Evolutionary conservation across 2,329 filamentous ascomycete genomes (phyloP).

Genomic region (Botrytis elliptica): DNA sequence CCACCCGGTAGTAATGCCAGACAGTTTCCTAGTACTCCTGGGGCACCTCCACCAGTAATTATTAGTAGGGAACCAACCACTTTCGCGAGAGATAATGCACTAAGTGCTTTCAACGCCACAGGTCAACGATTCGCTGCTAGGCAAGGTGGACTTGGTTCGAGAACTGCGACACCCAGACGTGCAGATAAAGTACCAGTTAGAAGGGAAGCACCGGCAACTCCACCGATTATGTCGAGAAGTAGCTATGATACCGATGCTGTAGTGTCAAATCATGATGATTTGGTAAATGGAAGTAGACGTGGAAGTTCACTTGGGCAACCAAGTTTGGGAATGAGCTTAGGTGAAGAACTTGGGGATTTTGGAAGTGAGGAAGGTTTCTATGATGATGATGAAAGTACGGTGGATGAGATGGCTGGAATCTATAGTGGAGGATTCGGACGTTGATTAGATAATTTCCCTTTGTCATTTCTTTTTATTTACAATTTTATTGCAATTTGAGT

Average conservation of each 20-base stretch:
- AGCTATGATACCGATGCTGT: constrained; percentile 62
- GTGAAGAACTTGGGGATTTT: constrained; percentile 18
- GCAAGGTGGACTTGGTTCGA: constrained; percentile 37
- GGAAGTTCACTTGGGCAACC: constrained; percentile 3
- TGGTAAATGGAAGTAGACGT: constrained; percentile 36
- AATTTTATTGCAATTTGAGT: constrained; percentile 5
- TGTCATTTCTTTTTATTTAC: background rate
- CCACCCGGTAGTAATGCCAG: constrained; percentile 66
- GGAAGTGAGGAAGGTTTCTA: constrained; percentile 39
- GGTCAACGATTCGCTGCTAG: constrained; percentile 57
- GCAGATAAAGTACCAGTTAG: constrained; percentile 44
- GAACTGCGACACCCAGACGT: constrained; percentile 39
- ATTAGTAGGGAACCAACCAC: constrained; percentile 47
- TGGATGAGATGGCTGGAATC: constrained; percentile 24
- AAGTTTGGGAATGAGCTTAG: constrained; percentile 11
- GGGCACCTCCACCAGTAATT: constrained; percentile 36
- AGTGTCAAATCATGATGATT: constrained; percentile 42
- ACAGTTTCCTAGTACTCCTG: constrained; percentile 16
- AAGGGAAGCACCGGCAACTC: constrained; percentile 47
- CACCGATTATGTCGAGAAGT: constrained; percentile 59
- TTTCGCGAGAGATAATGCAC: constrained; percentile 10
- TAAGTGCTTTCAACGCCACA: constrained; percentile 59
- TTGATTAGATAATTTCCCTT: background rate
- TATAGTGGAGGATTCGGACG: constrained; percentile 22
- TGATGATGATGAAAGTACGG: constrained; percentile 39